A percentile compares a stretch with the other conserved stretches of the same genome.
Evolutionary conservation across 179 eudicot species (phyloP).

Genomic region (Corrigiola litoralis): DNA sequence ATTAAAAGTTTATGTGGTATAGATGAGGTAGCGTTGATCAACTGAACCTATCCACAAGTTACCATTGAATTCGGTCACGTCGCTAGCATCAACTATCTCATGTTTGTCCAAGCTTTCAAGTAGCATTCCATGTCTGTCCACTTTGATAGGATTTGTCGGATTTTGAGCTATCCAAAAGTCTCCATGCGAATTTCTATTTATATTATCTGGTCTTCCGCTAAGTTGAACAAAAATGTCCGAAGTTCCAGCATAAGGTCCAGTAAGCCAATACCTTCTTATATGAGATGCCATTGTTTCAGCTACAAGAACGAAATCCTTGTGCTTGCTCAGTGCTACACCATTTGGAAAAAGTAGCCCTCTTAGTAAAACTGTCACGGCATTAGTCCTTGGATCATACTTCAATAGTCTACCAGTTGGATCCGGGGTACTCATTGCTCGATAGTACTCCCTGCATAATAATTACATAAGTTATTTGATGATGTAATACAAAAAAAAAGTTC

Average conservation of each 20-base stretch:
- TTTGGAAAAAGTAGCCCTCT: conserved; percentile 17
- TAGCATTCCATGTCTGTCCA: too few species aligned
- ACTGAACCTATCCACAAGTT: conserved; percentile 2
- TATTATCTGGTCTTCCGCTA: conserved; percentile 7
- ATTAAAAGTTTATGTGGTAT: neutral
- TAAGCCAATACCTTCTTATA: conserved; percentile 13
- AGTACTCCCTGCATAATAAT: conserved; percentile 8
- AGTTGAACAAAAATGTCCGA: conserved; percentile 1
- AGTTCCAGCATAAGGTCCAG: neutral
- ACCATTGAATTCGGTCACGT: neutral
- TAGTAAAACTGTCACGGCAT: conserved; percentile 9
- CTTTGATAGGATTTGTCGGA: neutral
- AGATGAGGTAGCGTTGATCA: neutral
- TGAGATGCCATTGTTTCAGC: conserved; percentile 5
- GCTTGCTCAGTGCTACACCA: conserved; percentile 25
- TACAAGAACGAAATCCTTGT: conserved; percentile 20
- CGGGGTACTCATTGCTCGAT: neutral
- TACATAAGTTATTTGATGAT: neutral
- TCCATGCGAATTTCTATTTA: conserved; percentile 2
- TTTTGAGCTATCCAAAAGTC: conserved; percentile 11
- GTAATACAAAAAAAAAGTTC: too few species aligned
- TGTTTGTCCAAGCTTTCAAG: conserved; percentile 4
- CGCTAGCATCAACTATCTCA: neutral
- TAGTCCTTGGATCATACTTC: conserved; percentile 7
- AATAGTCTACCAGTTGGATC: conserved; percentile 23